These are phyloP conservation scores for Nissolia schottii DNA, from an alignment of 306 rosid species.

Conservation along the genomic window DNA sequence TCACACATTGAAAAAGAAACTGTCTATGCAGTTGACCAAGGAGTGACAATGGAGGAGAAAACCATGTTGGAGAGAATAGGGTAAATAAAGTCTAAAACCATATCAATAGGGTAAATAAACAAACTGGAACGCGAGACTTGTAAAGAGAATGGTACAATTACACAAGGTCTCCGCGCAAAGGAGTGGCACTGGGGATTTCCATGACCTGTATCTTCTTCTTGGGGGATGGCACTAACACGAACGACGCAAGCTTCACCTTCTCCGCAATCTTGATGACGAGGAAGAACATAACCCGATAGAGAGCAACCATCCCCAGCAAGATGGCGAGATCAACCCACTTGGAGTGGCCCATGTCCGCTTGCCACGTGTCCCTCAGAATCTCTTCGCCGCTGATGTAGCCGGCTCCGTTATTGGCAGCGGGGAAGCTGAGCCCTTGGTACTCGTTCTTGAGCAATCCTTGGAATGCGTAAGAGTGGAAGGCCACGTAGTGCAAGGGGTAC, in stretches of 20 bases:
- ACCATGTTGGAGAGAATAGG: no score
- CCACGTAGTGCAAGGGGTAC: constrained; percentile 51
- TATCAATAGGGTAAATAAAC: no score
- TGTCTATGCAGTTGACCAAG: no score
- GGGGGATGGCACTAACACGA: neutral
- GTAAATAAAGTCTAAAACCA: no score
- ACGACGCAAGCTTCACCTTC: constrained; percentile 32
- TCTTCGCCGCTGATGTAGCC: constrained; percentile 35
- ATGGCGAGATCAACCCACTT: constrained; percentile 68
- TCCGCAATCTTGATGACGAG: constrained; percentile 38
- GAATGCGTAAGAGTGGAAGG: constrained; percentile 57
- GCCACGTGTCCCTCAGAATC: constrained; percentile 31
- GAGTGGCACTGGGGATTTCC: no score
- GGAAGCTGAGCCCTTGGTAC: constrained; percentile 40
- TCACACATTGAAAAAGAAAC: no score
- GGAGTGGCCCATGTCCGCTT: constrained; percentile 45
- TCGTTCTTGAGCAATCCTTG: constrained; percentile 74
- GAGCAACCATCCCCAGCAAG: constrained; percentile 47
- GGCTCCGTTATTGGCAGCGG: neutral
- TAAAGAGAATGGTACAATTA: no score
- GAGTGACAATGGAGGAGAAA: no score
- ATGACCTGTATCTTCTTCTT: no score
- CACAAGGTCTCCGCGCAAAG: no score
- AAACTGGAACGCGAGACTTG: no score
- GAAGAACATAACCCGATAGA: constrained; percentile 54